Evolutionary conservation across 768 basidiomycete genomes (phyloP), one percentile per base, ranked within the genome.

Genomic region (Mycena filopes): DNA sequence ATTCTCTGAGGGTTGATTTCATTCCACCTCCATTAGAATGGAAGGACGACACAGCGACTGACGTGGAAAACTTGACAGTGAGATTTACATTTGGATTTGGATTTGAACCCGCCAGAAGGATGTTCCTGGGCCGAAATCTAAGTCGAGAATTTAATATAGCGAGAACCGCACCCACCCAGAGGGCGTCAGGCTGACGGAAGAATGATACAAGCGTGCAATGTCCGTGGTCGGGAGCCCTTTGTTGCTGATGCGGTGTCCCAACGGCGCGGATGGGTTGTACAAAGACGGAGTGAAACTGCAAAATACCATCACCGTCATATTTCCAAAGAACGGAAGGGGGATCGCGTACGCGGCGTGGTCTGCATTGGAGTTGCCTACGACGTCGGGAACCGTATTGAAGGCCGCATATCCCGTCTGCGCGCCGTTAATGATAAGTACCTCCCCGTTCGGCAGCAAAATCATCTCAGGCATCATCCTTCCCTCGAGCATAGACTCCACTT

Each of bases 381-480:
- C 69, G 65, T 33, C 75, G 70, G 33, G 66, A 47, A 65, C 66
- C 21, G 68, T 79, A 66, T 6, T 73, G 71, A 45, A 40, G 63
- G 42, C 73, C 29, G 63, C 74, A 69, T 59, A 82, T 43, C 45
- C 68, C 21, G 76, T 81, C 42, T 69, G 68, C 8, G 79, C 86
- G 48, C 87, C 87, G 72, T 89, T 88, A 33, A 82, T 73, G 49
- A 82, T 79, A 54, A 87, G 77, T n/a, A 88, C 65, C 61, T 81
- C 79, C 10, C 85, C 86, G 65, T 84, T 84, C 3, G 87, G 88
- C 3, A 88, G 78, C 45, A 82, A 65, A 69, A 88, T 82, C 66
- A 87, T 77, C 69, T 85, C 84, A 15, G 86, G 86, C 88, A 89
- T 89, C 15, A 81, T 80, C 40, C 87, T 78, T 7, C 82, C 83